Conservation (phyloP, 768 basidiomycete genomes). For the Lactarius akahatsu region DNA sequence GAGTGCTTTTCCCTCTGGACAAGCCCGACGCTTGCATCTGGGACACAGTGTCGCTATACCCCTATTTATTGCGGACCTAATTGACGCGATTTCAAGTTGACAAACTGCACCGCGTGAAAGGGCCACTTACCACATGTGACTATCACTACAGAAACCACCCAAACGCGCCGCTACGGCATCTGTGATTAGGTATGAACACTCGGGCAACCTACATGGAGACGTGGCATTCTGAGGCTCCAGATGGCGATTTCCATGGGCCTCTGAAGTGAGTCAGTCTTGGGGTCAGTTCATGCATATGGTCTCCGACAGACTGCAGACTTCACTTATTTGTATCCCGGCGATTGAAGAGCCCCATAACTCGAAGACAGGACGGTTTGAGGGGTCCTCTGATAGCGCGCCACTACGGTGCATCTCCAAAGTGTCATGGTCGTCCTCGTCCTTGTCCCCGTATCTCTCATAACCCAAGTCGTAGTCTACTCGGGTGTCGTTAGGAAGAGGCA, state of each 20-base stretch:
- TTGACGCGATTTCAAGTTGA: neutral
- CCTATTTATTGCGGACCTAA: neutral
- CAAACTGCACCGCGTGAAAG: neutral
- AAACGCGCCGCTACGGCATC: neutral
- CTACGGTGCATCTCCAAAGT: neutral
- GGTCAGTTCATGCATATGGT: neutral
- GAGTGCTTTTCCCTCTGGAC: neutral
- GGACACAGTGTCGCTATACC: neutral
- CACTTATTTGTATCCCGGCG: neutral
- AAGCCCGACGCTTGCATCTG: neutral
- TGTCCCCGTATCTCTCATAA: neutral
- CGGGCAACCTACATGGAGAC: neutral
- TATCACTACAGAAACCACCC: conserved; percentile 8
- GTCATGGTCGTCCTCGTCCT: neutral
- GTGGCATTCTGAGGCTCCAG: too few species aligned
- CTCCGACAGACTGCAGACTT: neutral
- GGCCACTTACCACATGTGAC: conserved; percentile 1
- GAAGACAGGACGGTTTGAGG: neutral
- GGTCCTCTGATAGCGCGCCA: neutral
- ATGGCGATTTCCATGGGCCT: too few species aligned
- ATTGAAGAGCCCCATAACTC: too few species aligned
- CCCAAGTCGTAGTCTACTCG: neutral
- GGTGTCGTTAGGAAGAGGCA: neutral
- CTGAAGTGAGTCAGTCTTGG: neutral
- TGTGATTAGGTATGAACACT: neutral